Evolutionary conservation across 176 grass and related monocot genomes (phyloP).

Genomic region (Saccharum officinarum): DNA sequence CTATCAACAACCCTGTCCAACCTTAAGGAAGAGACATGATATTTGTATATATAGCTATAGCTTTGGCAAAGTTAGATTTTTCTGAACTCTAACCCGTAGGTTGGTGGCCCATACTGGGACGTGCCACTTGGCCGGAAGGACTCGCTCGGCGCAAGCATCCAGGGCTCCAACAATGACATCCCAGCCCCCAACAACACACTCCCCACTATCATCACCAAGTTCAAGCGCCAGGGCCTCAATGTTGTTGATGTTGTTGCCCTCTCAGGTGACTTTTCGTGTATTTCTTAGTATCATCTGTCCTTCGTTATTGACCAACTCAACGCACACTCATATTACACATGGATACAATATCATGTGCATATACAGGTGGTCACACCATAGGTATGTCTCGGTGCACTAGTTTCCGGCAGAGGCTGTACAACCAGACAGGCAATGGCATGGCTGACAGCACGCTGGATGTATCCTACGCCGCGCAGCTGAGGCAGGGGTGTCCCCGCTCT

Average conservation of each 20-base stretch:
- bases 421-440: conserved; percentile 70
- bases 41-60: not conserved
- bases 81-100: conserved; percentile 42
- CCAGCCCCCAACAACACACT: conserved; percentile 96
- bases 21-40: not conserved
- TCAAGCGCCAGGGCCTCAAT: conserved; percentile 70
- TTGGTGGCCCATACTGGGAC: conserved; percentile 78
- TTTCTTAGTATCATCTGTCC: not conserved
- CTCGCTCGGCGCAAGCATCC: conserved; percentile 71
- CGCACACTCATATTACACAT: not conserved
- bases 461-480: conserved; percentile 47
- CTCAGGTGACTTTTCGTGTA: conserved; percentile 37
- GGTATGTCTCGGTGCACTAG: conserved; percentile 76
- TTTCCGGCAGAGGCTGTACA: conserved; percentile 94
- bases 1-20: not conserved
- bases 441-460: conserved; percentile 64
- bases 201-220: conserved; percentile 89
- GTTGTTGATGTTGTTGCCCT: conserved; percentile 77
- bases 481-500: conserved; percentile 65
- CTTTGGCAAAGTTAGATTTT: conserved; percentile 16
- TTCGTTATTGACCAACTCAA: not conserved
- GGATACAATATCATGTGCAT: not conserved
- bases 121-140: conserved; percentile 92
- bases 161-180: conserved; percentile 90
- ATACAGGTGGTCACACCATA: conserved; percentile 82